Conservation (phyloP, 202 grass and related monocot genomes). For the Brachypodium distachyon region DNA sequence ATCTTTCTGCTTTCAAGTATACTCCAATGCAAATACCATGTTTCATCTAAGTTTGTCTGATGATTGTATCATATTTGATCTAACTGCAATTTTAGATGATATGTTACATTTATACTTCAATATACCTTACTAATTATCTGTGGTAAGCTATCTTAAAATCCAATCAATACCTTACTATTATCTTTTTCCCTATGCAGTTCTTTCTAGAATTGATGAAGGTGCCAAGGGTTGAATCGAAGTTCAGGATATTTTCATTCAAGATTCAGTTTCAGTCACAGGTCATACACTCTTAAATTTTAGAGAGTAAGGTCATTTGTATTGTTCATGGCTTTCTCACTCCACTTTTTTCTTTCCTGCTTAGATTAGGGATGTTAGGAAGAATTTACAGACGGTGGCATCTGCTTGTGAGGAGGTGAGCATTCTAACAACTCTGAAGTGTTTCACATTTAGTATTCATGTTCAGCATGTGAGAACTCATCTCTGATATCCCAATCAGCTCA, state of each 20-base stretch:
- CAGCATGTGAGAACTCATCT: conserved; percentile 23
- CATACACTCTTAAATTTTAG: conserved; percentile 15
- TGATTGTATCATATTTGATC: background rate
- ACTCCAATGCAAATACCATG: background rate
- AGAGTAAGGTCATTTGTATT: conserved; percentile 13
- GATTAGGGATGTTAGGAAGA: conserved; percentile 84
- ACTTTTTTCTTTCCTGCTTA: conserved; percentile 42
- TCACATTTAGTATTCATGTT: conserved; percentile 3
- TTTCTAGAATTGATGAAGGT: conserved; percentile 98
- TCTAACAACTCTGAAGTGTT: conserved; percentile 8
- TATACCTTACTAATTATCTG: conserved; percentile 12
- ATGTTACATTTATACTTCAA: background rate
- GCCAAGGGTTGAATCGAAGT: conserved; percentile 88
- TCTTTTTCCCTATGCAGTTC: conserved; percentile 48
- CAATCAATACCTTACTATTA: conserved; percentile 8
- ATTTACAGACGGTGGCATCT: conserved; percentile 53
- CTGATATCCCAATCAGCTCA: conserved; percentile 40
- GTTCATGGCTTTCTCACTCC: conserved; percentile 26
- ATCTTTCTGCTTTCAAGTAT: conserved; percentile 25
- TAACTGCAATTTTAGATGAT: background rate
- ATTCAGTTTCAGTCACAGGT: conserved; percentile 94
- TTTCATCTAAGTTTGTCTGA: conserved; percentile 8
- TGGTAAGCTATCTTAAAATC: too few species aligned
- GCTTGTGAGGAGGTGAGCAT: conserved; percentile 86
- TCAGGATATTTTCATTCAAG: conserved; percentile 87